Percentiles rank a stretch among this genome's conserved stretches.
These are phyloP conservation scores for Capillidium rhysosporum DNA, from an alignment of 371 early-diverging fungal species.

Conservation along the genomic window DNA sequence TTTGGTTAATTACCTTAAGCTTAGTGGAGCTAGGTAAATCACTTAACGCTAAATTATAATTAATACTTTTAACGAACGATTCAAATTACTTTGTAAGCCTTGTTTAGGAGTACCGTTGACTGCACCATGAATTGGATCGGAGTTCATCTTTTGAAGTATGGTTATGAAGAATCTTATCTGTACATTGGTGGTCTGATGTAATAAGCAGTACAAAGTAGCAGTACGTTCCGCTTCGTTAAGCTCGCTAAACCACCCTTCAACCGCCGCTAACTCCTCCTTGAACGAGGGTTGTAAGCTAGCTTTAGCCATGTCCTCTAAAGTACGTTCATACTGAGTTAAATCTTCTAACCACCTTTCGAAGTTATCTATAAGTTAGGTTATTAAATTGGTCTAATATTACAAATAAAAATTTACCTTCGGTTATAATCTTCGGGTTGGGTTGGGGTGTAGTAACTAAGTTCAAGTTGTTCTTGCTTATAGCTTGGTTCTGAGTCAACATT, in stretches of 20 bases:
- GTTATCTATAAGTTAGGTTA: slow-evolving; percentile 27
- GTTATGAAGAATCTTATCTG: slow-evolving; percentile 84
- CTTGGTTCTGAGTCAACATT: too few species aligned
- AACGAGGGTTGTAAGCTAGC: slow-evolving; percentile 82
- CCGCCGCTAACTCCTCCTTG: slow-evolving; percentile 77
- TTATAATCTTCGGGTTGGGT: too few species aligned
- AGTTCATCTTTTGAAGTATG: slow-evolving; percentile 32
- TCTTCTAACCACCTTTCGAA: slow-evolving; percentile 84
- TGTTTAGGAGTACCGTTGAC: neutral
- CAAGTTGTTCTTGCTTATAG: too few species aligned
- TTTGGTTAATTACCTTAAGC: neutral
- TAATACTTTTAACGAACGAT: neutral
- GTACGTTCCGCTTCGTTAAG: slow-evolving; percentile 80
- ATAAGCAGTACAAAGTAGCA: slow-evolving; percentile 67
- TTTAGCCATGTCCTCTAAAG: slow-evolving; percentile 79
- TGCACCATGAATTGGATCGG: neutral
- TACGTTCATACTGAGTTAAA: slow-evolving; percentile 69
- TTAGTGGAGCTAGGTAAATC: neutral
- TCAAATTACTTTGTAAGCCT: slow-evolving; percentile 1
- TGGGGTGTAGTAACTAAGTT: too few species aligned
- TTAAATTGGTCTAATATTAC: too few species aligned
- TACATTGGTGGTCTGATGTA: slow-evolving; percentile 73
- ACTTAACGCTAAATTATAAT: neutral
- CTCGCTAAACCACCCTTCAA: slow-evolving; percentile 87
- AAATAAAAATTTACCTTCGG: too few species aligned